These are phyloP conservation scores for Aspergillus mulundensis DNA, from an alignment of 495 filamentous ascomycete genomes.

Conservation along the genomic window DNA sequence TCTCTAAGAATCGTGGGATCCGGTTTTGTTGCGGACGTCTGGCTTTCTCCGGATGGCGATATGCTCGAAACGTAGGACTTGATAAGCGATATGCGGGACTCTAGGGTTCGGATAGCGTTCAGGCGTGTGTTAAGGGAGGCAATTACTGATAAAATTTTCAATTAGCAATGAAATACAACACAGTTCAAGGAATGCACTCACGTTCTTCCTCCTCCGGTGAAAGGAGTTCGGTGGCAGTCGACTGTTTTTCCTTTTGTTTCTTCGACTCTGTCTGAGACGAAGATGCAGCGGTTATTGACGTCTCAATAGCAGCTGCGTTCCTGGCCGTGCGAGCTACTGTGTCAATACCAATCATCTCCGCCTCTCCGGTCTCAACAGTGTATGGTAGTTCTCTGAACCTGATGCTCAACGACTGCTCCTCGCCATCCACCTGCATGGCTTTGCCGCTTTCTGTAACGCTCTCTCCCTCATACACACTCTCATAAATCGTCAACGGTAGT, in stretches of 20 bases:
- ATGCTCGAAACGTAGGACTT: constrained; percentile 73
- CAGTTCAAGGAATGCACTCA: constrained; percentile 27
- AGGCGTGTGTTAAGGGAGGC: constrained; percentile 74
- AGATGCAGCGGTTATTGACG: constrained; percentile 13
- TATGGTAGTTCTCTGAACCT: constrained; percentile 82
- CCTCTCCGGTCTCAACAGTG: constrained; percentile 85
- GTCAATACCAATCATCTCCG: constrained; percentile 96
- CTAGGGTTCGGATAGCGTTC: constrained; percentile 89
- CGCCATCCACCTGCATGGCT: constrained; percentile 70
- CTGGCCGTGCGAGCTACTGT: constrained; percentile 79
- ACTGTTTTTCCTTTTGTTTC: constrained; percentile 31
- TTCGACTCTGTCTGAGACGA: constrained; percentile 7
- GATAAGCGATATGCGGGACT: constrained; percentile 77
- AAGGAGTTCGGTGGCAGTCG: constrained; percentile 48
- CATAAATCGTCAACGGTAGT: constrained; percentile 85
- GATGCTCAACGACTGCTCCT: constrained; percentile 52
- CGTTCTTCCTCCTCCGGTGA: constrained; percentile 75
- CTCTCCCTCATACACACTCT: constrained; percentile 72
- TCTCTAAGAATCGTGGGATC: constrained; percentile 54
- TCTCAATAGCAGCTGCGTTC: constrained; percentile 59
- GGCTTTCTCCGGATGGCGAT: constrained; percentile 48
- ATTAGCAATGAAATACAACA: neutral
- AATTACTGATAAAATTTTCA: constrained; percentile 47
- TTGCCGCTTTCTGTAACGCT: constrained; percentile 54
- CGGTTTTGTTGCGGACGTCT: constrained; percentile 18